Evolutionary conservation across 2,329 filamentous ascomycete genomes (phyloP), one percentile per base, ranked within the genome.

Genomic region (Arthrobotrys sinensis): DNA sequence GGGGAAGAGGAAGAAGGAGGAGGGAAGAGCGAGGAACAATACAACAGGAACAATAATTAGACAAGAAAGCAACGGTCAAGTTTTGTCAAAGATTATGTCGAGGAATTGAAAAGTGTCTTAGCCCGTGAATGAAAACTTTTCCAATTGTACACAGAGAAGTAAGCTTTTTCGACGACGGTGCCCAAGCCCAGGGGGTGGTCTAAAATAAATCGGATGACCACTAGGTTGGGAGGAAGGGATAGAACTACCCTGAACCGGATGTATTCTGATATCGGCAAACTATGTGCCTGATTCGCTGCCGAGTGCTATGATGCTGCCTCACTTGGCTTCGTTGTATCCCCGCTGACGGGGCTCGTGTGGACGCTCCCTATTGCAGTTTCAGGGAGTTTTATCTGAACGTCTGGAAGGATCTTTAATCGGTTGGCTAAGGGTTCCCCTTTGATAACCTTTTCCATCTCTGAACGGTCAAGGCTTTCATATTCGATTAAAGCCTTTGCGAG

Each of bases 371-470:
- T 57, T 24, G 71, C 45, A 43, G 66, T 72, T 63, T 88, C 88
- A 0, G 93, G 93, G 14, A 95, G 85, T 82, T 92, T 91, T 83
- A 94, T 90, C 1, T 89, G 90, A 19, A 88, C 85, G 66, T 87
- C 85, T 19, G 89, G 87, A 78, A 89, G 83, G 46, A 84, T 86
- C 78, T 87, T 88, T 63, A 93, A 85, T 77, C 93, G 92, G 53
- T 89, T 88, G 0, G 90, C 87, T 43, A 99, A 86, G 83, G 92
- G 91, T 85, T 97, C 93, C 40, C 96, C 96, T 65, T 89, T 90
- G 80, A 99, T 91, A 4, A 98, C 93, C 86, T 92, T 93, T 84
- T 94, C 90, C 80, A 98, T 96, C 84, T 99, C 96, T 2, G 92
- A 90, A 84, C 91, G 92, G 84, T 92, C 92, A 64, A 99, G 86